phyloP scores from a whole-genome alignment of 768 basidiomycete species.

The Lactifluus subvellereus region DNA sequence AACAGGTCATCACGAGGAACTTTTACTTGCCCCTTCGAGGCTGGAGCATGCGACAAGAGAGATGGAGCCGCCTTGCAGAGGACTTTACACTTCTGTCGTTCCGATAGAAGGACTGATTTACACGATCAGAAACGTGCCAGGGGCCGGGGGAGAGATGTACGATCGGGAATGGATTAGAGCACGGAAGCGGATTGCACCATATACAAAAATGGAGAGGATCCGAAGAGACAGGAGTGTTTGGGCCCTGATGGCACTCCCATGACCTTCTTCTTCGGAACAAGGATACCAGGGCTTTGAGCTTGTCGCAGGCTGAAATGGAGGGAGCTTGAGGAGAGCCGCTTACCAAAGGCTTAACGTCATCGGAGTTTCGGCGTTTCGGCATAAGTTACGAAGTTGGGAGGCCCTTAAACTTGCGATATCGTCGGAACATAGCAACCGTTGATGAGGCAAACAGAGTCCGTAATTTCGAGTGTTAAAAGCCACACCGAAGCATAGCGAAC shows the following conservation, averaged over 20 bases:
- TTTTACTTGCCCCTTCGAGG: constrained; percentile 5
- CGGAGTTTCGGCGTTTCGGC: neutral
- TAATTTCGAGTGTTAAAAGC: neutral
- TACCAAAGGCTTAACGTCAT: constrained; percentile 2
- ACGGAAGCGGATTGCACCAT: constrained; percentile 3
- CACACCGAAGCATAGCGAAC: neutral
- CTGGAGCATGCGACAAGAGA: constrained; percentile 6
- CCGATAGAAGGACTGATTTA: constrained; percentile 7
- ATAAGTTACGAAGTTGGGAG: neutral
- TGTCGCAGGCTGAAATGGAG: neutral
- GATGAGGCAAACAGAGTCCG: neutral
- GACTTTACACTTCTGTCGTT: neutral
- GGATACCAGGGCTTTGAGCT: neutral
- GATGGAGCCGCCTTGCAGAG: constrained; percentile 5
- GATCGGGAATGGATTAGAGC: neutral
- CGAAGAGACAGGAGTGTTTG: neutral
- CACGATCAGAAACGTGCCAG: neutral
- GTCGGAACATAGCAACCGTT: constrained; percentile 6
- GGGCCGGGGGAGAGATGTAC: neutral
- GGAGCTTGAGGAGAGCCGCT: neutral
- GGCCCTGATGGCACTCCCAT: neutral
- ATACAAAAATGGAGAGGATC: constrained; percentile 2
- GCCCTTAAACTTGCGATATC: constrained; percentile 8
- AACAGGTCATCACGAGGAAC: neutral
- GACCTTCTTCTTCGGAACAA: constrained; percentile 9